Evolutionary conservation across 2,329 filamentous ascomycete genomes (phyloP), one percentile per base, ranked within the genome.

Genomic region (Pyrenophora tritici-repentis): DNA sequence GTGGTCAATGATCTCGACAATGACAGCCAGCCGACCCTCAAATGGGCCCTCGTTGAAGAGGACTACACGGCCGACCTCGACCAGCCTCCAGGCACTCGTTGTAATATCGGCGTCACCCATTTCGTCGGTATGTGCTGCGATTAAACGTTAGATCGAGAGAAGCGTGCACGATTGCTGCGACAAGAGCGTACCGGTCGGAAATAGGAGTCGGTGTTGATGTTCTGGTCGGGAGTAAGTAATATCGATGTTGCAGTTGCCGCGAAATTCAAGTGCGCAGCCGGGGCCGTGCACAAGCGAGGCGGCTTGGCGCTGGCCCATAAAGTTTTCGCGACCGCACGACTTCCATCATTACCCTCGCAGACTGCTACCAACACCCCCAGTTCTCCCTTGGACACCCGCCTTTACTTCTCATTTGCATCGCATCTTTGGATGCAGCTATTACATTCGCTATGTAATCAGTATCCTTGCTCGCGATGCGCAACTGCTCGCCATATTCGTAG

Each of bases 1-100:
- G 89, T 99, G 93, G 83, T 99, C 94, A 83, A 99, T 94, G 81
- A 99, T 97, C 87, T 99, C 93, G 81, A 96, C 91, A 75, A 99
- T 93, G 73, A 87, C 83, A 74, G 92, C 95, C 73, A 97, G 86
- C 78, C 90, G 90, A 82, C 92, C 92, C 70, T 83, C 82, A 83
- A 81, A 89, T 72, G 87, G 86, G 75, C 91, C 89, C 76, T 85
- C 81, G 79, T 90, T 88, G 83, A 97, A 87, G 79, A 96, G 86
- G 78, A 96, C 88, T 76, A 99, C 87, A 78, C 94, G 91, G 87
- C 94, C 94, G 80, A 97, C 90, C 88, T 99, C 92, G 79, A 99
- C 92, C 81, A 91, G 85, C 84, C 92, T 92, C 91, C 91, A 75
- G 62, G 66, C 60, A 71, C 73, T 78, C 65, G 77, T 76, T 68